Base-by-base conservation (phyloP, 371 early-diverging fungal genomes). In the Rhizomucor miehei region DNA sequence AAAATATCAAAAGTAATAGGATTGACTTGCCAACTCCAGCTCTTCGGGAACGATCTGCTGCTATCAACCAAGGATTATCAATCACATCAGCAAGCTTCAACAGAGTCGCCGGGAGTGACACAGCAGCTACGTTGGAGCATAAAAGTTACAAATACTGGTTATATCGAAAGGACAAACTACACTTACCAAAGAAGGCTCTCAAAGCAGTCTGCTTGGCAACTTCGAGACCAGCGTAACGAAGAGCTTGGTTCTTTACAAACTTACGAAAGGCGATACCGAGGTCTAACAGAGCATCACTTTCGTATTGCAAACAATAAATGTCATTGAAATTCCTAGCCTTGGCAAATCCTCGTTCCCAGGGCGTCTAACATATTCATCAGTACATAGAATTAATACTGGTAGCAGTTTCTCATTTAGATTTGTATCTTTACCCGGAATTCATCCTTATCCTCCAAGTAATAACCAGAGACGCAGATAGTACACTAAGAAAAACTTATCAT, bases 1-100 rank as follows among this genome's bases (percentile, higher is more conserved):
- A 29, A 5, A 29, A 29, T 29, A 29, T 29, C 5, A 3, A 29
- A 29, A 56, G n/a, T n/a, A n/a, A n/a, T n/a, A n/a, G n/a, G 3
- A 29, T 29, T 8, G 29, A 29, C 29, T 5, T 73, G 73, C 77
- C 71, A 49, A 81, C 72, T 1, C 97, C 97, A 0, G 97, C 92
- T 70, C 92, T 94, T 19, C 79, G 75, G n/a, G 94, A 93, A 41
- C 94, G 80, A 62, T 90, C 90, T 46, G 90, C 77, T 21, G 89
- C 95, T 21, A 89, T 85, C 11, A 71, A 75, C 98, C 98, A 98
- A 20, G 97, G 97, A 65, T 97, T 97, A 64, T 97, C 97, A 52
- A 84, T 68, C 13, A 77, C 71, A 57, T 84, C 82, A 6, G 77
- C 75, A 11, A 72, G 44, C 43, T 78, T 80, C n/a, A 84, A 40